Percentiles rank a stretch among this genome's conserved stretches.
These are phyloP conservation scores for Monosporascus sp. DNA, from an alignment of 2,329 filamentous ascomycete genomes.

Conservation along the genomic window DNA sequence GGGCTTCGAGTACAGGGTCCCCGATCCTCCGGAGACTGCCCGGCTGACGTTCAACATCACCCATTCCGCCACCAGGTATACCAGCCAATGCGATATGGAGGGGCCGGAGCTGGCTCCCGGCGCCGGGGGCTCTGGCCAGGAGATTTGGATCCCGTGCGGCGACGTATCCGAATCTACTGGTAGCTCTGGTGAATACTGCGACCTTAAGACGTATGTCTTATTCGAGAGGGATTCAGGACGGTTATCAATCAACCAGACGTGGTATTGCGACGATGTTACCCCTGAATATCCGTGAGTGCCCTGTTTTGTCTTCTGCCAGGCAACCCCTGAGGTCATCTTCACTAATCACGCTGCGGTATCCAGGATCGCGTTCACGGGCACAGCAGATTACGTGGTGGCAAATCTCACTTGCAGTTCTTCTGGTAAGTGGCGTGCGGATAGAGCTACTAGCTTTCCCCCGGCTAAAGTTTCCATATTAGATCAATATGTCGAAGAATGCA, in stretches of 20 bases:
- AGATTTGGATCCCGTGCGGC: neutral
- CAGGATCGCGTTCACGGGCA: slow-evolving; percentile 6
- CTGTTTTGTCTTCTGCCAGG: neutral
- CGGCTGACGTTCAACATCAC: slow-evolving; percentile 2
- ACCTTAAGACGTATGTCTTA: slow-evolving; percentile 2
- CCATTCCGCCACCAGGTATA: slow-evolving; percentile 3
- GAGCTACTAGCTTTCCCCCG: no score
- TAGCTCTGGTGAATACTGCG: neutral
- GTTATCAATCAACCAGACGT: slow-evolving; percentile 3
- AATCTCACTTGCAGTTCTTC: neutral
- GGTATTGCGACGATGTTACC: slow-evolving; percentile 5
- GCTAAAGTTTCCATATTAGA: neutral
- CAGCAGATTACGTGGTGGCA: neutral
- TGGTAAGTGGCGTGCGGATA: no score
- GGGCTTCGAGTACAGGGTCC: slow-evolving; percentile 1
- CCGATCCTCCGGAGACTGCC: neutral
- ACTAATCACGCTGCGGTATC: neutral
- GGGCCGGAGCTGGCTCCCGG: neutral
- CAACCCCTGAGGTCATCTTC: no score
- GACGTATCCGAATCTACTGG: no score
- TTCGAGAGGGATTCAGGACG: slow-evolving; percentile 2
- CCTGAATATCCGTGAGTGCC: slow-evolving; percentile 3
- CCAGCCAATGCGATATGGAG: neutral
- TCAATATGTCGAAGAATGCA: slow-evolving; percentile 1
- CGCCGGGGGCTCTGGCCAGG: neutral